Base-by-base conservation (phyloP, 208 protist genomes). In the Leishmania turanica region DNA sequence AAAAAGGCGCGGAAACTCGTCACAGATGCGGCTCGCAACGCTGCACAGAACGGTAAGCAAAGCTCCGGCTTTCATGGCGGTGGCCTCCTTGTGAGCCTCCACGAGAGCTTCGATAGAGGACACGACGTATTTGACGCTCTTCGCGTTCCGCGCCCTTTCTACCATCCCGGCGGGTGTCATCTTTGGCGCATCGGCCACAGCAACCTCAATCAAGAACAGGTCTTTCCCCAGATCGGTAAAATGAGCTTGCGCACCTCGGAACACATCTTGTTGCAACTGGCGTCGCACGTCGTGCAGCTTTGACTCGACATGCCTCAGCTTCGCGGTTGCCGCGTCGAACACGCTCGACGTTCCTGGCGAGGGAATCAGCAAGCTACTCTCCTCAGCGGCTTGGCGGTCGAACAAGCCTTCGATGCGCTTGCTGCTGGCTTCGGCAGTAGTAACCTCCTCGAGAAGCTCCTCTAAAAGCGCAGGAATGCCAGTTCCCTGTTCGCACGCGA, bases 201-300 rank as follows among this genome's bases (percentile, higher is more conserved):
- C 86, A 64, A 98, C 93, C 65, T 98, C 94, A 31, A 97, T 79
- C 62, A 98, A 78, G 84, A 97, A 97, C 24, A 90, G 76, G 71
- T 98, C 96, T 77, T 97, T 96, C 2, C 96, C 96, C 45, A 98
- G 68, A 77, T 95, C 85, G 53, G 75, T 78, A 73, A 93, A 98
- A 54, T 84, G 80, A 27, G 94, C 81, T 47, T 82, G 68, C 2
- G 88, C 86, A n/a, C 88, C 89, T 42, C 54, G 49, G 71, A 97
- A 96, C n/a, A 92, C 74, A 19, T 93, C 87, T 15, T 73, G n/a
- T 56, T 89, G 85, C 7, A 90, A 40, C 40, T 88, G 75, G 15
- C 74, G 42, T 11, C 90, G 84, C 34, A 86, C 82, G 19, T 79
- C 87, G 79, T 97, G 65, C n/a, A 97, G 83, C 75, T 91, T 75